phyloP scores from a whole-genome alignment of 2,329 filamentous ascomycete species.

The Elsinoe necatrix region DNA sequence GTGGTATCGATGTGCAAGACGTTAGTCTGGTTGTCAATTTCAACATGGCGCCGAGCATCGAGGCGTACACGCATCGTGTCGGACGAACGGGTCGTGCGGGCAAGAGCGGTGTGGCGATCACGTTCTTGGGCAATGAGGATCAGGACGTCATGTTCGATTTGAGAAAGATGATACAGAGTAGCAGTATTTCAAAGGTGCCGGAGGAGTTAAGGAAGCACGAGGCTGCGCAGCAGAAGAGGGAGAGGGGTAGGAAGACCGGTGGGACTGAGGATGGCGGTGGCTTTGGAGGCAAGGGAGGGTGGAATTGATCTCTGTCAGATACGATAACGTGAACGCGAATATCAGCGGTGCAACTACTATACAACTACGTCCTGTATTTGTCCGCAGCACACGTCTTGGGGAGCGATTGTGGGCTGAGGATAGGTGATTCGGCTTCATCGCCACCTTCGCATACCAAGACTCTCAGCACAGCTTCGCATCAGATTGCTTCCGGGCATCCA shows the following conservation, averaged over 20 bases:
- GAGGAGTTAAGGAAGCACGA: constrained; percentile 87
- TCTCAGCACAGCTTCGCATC: too few relatives aligned
- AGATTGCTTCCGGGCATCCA: too few relatives aligned
- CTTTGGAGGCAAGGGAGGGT: constrained; percentile 31
- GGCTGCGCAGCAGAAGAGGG: constrained; percentile 72
- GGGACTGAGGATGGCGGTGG: constrained; percentile 27
- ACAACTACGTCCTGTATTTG: too few relatives aligned
- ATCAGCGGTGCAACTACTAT: too few relatives aligned
- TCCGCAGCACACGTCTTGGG: too few relatives aligned
- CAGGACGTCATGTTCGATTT: constrained; percentile 81
- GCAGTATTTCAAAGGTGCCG: constrained; percentile 74
- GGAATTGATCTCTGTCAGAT: constrained; percentile 17
- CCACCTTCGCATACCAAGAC: too few relatives aligned
- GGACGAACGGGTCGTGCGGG: constrained; percentile 95
- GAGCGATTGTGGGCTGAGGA: too few relatives aligned
- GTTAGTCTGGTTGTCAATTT: constrained; percentile 95
- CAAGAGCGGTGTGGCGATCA: constrained; percentile 92
- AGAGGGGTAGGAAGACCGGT: constrained; percentile 44
- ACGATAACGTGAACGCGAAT: too few relatives aligned
- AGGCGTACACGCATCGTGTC: constrained; percentile 93
- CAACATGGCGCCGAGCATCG: constrained; percentile 92
- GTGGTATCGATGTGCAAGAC: constrained; percentile 95
- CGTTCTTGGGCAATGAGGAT: constrained; percentile 88
- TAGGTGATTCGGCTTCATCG: too few relatives aligned
- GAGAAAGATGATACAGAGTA: constrained; percentile 92